These are phyloP conservation scores for Blastobotrys muscicola DNA, from an alignment of 805 yeast species.

Conservation along the genomic window DNA sequence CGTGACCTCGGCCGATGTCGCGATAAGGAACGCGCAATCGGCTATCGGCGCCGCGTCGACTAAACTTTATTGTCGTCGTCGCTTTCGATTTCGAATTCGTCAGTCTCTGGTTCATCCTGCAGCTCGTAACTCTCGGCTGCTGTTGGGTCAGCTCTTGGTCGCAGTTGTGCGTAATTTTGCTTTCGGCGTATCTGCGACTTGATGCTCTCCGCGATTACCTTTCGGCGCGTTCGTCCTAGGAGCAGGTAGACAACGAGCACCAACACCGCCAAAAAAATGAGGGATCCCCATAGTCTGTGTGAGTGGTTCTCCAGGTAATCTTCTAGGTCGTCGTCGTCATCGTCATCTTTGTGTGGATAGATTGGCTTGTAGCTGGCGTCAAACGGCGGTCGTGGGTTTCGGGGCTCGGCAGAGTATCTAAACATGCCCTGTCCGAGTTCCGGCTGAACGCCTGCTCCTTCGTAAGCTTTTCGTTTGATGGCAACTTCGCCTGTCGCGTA, in stretches of 20 bases:
- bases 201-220: constrained; percentile 15
- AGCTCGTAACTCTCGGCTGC: constrained; percentile 19
- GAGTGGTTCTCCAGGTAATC: constrained; percentile 14
- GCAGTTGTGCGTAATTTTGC: constrained; percentile 1
- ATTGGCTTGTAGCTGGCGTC: too few species aligned
- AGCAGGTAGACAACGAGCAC: constrained; percentile 27
- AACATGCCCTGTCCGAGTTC: too few species aligned
- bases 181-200: constrained; percentile 7
- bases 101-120: constrained; percentile 10
- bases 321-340: constrained; percentile 13
- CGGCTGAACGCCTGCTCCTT: neutral
- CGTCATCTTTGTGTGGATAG: constrained; percentile 9
- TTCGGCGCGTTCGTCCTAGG: constrained; percentile 26
- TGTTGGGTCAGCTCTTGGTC: neutral
- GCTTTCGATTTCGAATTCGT: constrained; percentile 12
- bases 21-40: neutral
- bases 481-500: constrained; percentile 39
- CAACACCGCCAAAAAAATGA: constrained; percentile 27
- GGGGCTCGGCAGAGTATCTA: too few species aligned
- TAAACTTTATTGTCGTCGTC: constrained; percentile 8
- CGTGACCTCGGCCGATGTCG: neutral
- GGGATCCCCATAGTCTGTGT: constrained; percentile 32
- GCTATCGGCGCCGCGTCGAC: neutral
- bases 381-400: too few species aligned
- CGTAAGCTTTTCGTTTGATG: neutral